These are phyloP conservation scores for Pseudevernia furfuracea DNA, from an alignment of 495 filamentous ascomycete genomes.

Conservation along the genomic window DNA sequence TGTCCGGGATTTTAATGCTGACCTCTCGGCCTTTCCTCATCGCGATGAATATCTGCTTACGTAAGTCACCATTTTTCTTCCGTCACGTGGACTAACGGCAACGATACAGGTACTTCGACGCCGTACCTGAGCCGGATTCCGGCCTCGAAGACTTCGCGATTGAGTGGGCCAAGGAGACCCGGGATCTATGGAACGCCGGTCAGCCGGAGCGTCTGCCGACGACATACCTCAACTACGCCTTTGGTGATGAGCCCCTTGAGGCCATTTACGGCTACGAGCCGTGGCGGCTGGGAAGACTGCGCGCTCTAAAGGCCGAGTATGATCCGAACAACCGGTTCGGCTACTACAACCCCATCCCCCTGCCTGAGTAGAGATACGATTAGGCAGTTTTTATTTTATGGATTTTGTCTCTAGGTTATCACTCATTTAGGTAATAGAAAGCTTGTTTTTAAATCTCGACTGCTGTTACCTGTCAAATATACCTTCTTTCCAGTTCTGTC, in stretches of 20 bases:
- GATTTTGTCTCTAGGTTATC: too few species aligned
- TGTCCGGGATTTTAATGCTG: background rate
- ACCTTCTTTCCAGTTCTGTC: too few species aligned
- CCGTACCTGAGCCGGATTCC: background rate
- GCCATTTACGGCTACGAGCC: slow-evolving; percentile 41
- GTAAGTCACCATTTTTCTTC: background rate
- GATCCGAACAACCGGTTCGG: slow-evolving; percentile 40
- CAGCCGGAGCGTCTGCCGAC: slow-evolving; percentile 23
- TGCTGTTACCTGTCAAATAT: too few species aligned
- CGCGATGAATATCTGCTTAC: background rate
- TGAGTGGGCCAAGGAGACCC: background rate
- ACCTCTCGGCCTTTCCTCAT: background rate
- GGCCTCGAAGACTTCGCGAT: background rate
- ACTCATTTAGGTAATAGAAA: too few species aligned
- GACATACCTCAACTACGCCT: slow-evolving; percentile 46
- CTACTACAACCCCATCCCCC: slow-evolving; percentile 42
- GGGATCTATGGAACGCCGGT: slow-evolving; percentile 5
- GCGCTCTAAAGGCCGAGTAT: slow-evolving; percentile 34
- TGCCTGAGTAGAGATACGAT: too few species aligned
- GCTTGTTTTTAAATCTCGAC: too few species aligned
- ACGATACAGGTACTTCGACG: background rate
- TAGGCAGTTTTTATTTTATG: too few species aligned
- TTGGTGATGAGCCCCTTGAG: slow-evolving; percentile 35
- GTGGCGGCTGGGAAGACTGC: slow-evolving; percentile 38
- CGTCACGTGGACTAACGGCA: background rate